Evolutionary conservation across 2,329 filamentous ascomycete species (phyloP), one percentile per base, ranked within the genome.

Genomic region (Monilinia laxa): DNA sequence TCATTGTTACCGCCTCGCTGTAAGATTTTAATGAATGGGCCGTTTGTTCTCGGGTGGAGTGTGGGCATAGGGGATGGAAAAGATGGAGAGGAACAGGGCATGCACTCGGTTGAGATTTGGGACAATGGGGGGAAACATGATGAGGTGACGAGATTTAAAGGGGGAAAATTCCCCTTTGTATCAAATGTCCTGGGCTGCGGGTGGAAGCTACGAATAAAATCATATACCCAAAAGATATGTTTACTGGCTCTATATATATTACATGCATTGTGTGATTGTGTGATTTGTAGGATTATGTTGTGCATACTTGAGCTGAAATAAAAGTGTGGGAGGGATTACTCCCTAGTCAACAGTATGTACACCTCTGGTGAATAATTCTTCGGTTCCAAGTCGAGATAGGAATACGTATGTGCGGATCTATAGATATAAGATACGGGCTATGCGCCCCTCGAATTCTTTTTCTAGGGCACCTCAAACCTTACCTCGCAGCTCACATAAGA

Each of bases 1-100:
- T 66, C 64, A 53, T 62, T 14, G 49, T 53, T n/a, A 62, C 64
- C 64, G 64, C 64, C 64, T 66, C 52, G 35, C 58, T 66, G 64
- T 66, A 66, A 66, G 64, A 66, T 53, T 65, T 51, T 66, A 66
- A 66, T 66, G 64, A 66, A 66, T 55, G 38, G 56, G 47, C 58
- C 49, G 42, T 65, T 62, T 66, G 56, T 52, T 45, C 49, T 62
- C 45, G n/a, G 31, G 23, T 35, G 58, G 9, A 25, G 20, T 51
- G n/a, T 20, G 20, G 45, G 45, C 14, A 23, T n/a, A 31, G 14
- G 28, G 23, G 56, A 35, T 47, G 57, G 47, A 60, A 52, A 38
- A 52, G 35, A 35, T 42, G 63, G 63, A 65, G 58, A 28, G 64
- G 55, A 47, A 31, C 20, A 47, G 18, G 52, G 40, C 20, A 64